Evolutionary conservation across 768 basidiomycete species (phyloP), one percentile per base, ranked within the genome.

Genomic region (Mrakia hoshinonis): DNA sequence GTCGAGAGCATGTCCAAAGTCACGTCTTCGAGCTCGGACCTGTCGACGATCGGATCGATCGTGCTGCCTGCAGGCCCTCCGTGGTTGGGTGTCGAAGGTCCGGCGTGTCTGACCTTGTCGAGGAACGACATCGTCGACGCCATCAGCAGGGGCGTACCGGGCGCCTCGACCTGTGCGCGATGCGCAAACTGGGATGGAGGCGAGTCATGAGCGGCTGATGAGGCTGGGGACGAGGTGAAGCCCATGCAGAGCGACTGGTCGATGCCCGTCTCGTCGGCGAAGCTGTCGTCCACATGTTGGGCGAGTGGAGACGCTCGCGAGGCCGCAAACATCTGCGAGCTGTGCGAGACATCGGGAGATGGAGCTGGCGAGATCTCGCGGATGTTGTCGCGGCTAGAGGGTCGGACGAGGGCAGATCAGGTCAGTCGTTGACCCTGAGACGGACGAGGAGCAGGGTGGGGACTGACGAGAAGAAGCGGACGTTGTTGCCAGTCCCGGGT

Each of bases 381-480:
- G 15, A 70, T 51, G 38, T 70, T 60, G 58, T 70, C 69, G n/a
- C 69, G 69, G 10, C 69, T 70, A 0, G 29, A 29, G 10, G 24
- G 13, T 15, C 2, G 10, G 1, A 49, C 26, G 2, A 36, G 22
- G 12, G 0, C 20, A 11, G 4, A 24, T 55, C 26, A 31, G 39
- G 22, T n/a, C 15, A 7, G n/a, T 38, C 38, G 24, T 9, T 20
- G 31, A n/a, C 12, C 13, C 0, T 20, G 26, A 38, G 29, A 6
- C 24, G 2, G 18, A 29, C 6, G 2, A 39, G 43, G 18, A 26
- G 4, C 13, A 52, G 49, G 11, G 36, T 13, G n/a, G 54, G 13
- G 86, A 88, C 86, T 34, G 85, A 83, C 34, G 88, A 85, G 78
- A 89, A 89, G 80, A 90, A 89, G 7, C 89, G 86, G 51, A 90